These are phyloP conservation scores for Microascus cirrosus DNA, from an alignment of 2,329 filamentous ascomycete species.

Conservation along the genomic window DNA sequence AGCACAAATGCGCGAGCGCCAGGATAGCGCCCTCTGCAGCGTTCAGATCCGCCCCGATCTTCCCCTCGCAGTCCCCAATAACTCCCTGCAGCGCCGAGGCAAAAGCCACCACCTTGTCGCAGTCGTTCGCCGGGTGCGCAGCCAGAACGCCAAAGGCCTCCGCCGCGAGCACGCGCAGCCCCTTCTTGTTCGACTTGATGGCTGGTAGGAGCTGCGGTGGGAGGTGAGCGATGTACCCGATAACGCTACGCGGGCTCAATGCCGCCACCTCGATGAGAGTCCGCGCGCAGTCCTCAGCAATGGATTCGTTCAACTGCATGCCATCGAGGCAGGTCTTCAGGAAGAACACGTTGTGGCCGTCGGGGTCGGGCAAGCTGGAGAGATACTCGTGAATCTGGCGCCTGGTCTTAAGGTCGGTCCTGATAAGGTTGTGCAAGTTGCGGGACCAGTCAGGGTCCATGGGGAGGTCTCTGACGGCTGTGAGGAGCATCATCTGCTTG, in stretches of 20 bases:
- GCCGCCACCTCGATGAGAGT: conserved; percentile 43
- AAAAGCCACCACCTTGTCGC: conserved; percentile 15
- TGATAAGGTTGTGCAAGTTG: conserved; percentile 61
- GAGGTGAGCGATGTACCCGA: conserved; percentile 36
- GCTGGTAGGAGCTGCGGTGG: conserved; percentile 43
- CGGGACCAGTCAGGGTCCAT: conserved; percentile 77
- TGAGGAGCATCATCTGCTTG: conserved; percentile 38
- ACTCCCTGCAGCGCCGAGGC: conserved; percentile 26
- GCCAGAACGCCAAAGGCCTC: conserved; percentile 66
- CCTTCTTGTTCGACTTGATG: conserved; percentile 61
- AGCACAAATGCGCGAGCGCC: conserved; percentile 30
- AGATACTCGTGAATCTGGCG: conserved; percentile 46
- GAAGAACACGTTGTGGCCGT: conserved; percentile 26
- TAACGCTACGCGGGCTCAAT: conserved; percentile 34
- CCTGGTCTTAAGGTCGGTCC: conserved; percentile 57
- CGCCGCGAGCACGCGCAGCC: conserved; percentile 54
- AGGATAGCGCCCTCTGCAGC: conserved; percentile 34
- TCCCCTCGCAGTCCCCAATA: conserved; percentile 28
- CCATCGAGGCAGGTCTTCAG: conserved; percentile 47
- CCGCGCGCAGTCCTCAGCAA: conserved; percentile 35
- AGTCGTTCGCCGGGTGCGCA: conserved; percentile 45
- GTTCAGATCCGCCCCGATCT: conserved; percentile 29
- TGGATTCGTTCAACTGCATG: conserved; percentile 29
- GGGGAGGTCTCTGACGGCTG: conserved; percentile 34
- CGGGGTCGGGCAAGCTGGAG: conserved; percentile 15